These are phyloP conservation scores for Singerocomus inundabilis DNA, from an alignment of 1,284 basidiomycete species.

Conservation along the genomic window DNA sequence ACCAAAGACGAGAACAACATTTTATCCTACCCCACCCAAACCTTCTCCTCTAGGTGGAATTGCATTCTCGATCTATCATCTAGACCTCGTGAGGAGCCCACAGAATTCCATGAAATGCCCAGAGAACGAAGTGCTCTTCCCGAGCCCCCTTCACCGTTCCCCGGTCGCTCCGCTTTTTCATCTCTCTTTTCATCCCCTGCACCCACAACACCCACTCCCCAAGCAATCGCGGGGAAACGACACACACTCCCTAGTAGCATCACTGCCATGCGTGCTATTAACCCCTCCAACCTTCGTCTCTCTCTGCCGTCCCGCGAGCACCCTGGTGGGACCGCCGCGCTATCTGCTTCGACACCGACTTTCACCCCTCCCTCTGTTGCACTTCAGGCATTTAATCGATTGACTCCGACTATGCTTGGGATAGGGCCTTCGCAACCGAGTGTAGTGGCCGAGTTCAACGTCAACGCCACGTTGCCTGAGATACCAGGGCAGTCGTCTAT, in stretches of 20 bases:
- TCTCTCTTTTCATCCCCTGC: slow-evolving; percentile 21
- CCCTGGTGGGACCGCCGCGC: slow-evolving; percentile 15
- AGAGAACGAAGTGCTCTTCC: slow-evolving; percentile 54
- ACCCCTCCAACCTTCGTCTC: slow-evolving; percentile 36
- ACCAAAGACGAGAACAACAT: slow-evolving; percentile 13
- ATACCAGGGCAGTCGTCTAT: slow-evolving; percentile 16
- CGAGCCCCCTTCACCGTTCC: slow-evolving; percentile 74
- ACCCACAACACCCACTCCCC: slow-evolving; percentile 26
- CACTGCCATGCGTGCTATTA: slow-evolving; percentile 38
- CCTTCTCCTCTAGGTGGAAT: slow-evolving; percentile 85
- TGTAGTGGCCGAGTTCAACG: slow-evolving; percentile 1
- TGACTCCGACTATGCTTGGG: slow-evolving; percentile 49
- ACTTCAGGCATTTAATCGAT: slow-evolving; percentile 40
- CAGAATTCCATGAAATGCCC: slow-evolving; percentile 22
- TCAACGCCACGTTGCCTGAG: slow-evolving; percentile 10
- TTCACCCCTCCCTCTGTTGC: slow-evolving; percentile 42
- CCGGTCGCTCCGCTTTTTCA: slow-evolving; percentile 37
- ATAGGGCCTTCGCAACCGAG: slow-evolving; percentile 32
- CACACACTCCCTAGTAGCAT: slow-evolving; percentile 47
- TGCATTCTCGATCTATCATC: slow-evolving; percentile 77
- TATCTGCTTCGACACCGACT: slow-evolving; percentile 2
- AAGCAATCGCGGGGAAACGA: slow-evolving; percentile 55
- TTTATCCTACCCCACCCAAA: slow-evolving; percentile 58
- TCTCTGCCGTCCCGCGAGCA: slow-evolving; percentile 34
- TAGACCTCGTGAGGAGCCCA: slow-evolving; percentile 27